phyloP scores from a whole-genome alignment of 148 eudicot species.

The Cornus florida region DNA sequence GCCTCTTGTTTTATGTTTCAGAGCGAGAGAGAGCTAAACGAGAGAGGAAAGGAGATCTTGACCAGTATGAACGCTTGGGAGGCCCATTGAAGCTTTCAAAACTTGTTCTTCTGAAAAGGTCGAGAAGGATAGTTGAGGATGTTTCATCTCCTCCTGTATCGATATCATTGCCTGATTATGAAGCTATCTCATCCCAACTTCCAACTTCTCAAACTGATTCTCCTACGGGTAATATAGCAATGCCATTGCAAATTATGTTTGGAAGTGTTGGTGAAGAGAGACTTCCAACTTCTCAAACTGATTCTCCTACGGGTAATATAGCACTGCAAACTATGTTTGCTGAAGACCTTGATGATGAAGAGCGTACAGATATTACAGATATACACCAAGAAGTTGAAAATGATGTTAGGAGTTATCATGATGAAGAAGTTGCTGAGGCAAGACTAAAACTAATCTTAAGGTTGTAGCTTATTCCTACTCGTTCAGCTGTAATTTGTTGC shows the following conservation, averaged over 20 bases:
- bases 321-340: slow-evolving; percentile 20
- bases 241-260: slow-evolving; percentile 24
- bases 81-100: slow-evolving; percentile 67
- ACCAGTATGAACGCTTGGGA: too few relatives aligned
- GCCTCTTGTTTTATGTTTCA: too few relatives aligned
- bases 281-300: slow-evolving; percentile 28
- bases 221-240: too few relatives aligned
- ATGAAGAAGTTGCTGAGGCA: slow-evolving; percentile 54
- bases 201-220: too few relatives aligned
- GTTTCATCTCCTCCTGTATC: slow-evolving; percentile 44
- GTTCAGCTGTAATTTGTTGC: slow-evolving; percentile 1
- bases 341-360: slow-evolving; percentile 35
- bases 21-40: too few relatives aligned
- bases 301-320: slow-evolving; percentile 26
- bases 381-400: slow-evolving; percentile 29
- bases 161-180: slow-evolving; percentile 24
- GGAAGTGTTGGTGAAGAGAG: slow-evolving; percentile 28
- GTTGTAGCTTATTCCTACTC: slow-evolving; percentile 33
- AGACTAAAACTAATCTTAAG: slow-evolving; percentile 77
- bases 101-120: slow-evolving; percentile 77
- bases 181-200: slow-evolving; percentile 45
- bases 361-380: slow-evolving; percentile 26
- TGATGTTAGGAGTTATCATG: slow-evolving; percentile 17
- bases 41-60: too few relatives aligned
- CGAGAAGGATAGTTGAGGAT: slow-evolving; percentile 56